Percentiles rank a stretch among this genome's conserved stretches.
These are phyloP conservation scores for Fusarium virguliforme DNA, from an alignment of 2,329 filamentous ascomycete genomes.

Conservation along the genomic window DNA sequence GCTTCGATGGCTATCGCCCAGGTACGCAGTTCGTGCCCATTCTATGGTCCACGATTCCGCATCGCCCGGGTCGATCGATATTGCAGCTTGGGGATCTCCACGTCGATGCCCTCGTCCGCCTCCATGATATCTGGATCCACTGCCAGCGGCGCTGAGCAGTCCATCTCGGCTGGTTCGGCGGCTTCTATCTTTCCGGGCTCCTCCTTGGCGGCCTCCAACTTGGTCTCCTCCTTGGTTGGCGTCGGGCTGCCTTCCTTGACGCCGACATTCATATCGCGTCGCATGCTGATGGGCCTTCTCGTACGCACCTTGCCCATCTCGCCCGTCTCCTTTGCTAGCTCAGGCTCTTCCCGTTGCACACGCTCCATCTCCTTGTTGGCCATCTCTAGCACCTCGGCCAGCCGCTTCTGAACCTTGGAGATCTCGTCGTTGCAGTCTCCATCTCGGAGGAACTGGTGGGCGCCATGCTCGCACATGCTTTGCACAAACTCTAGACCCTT, in stretches of 20 bases:
- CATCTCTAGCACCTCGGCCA: conserved; percentile 74
- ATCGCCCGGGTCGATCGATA: conserved; percentile 62
- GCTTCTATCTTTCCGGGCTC: conserved; percentile 48
- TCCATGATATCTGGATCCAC: conserved; percentile 56
- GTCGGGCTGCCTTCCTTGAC: conserved; percentile 50
- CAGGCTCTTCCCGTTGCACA: conserved; percentile 68
- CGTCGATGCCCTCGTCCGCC: conserved; percentile 62
- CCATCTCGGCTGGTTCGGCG: conserved; percentile 37
- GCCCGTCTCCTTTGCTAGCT: conserved; percentile 57
- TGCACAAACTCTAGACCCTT: conserved; percentile 86
- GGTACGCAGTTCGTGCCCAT: conserved; percentile 42
- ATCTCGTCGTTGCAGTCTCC: conserved; percentile 88
- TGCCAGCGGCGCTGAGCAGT: conserved; percentile 51
- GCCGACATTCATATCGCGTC: conserved; percentile 60
- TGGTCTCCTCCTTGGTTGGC: conserved; percentile 48
- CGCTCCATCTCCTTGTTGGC: conserved; percentile 74
- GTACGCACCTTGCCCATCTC: conserved; percentile 64
- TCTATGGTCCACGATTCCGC: conserved; percentile 54
- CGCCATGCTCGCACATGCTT: conserved; percentile 85
- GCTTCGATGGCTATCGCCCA: conserved; percentile 43
- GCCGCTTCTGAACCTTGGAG: conserved; percentile 75
- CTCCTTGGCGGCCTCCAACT: conserved; percentile 47
- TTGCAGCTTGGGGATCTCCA: conserved; percentile 58
- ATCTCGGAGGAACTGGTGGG: conserved; percentile 90
- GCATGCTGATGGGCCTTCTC: conserved; percentile 69